Evolutionary conservation across 225 moss, liverwort and hornwort species (phyloP).

Genomic region (Anthoceros angustus): DNA sequence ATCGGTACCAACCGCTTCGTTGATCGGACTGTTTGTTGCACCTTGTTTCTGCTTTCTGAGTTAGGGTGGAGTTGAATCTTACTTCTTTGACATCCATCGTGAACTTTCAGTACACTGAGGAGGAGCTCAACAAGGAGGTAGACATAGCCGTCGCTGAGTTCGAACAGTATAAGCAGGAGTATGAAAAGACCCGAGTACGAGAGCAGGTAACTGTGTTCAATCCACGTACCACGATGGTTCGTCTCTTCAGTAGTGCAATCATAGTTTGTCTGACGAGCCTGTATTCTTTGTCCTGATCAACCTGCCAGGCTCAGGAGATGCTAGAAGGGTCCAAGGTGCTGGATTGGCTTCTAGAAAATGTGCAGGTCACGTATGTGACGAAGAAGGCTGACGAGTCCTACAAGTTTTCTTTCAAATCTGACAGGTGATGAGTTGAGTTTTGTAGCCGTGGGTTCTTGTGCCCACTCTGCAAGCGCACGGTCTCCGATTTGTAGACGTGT

Average conservation of each 20-base stretch:
- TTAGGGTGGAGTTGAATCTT: too few species aligned
- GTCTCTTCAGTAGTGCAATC: background rate
- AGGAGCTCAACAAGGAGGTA: slow-evolving; percentile 70
- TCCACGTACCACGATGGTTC: background rate
- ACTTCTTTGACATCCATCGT: background rate
- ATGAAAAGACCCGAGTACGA: slow-evolving; percentile 57
- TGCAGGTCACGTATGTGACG: slow-evolving; percentile 37
- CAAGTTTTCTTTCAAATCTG: background rate
- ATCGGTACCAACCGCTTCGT: slow-evolving; percentile 11
- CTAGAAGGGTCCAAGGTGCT: slow-evolving; percentile 81
- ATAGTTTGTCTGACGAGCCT: background rate
- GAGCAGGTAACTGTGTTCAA: slow-evolving; percentile 47
- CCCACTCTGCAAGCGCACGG: too few species aligned
- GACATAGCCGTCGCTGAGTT: slow-evolving; percentile 64
- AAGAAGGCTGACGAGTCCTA: slow-evolving; percentile 1
- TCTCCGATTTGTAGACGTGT: too few species aligned
- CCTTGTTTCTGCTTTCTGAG: too few species aligned
- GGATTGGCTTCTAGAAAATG: slow-evolving; percentile 64
- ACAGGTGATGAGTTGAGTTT: background rate
- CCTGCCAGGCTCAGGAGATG: slow-evolving; percentile 60
- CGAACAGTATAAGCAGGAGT: slow-evolving; percentile 87
- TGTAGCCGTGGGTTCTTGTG: too few species aligned
- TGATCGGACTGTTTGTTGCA: background rate
- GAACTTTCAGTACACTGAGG: slow-evolving; percentile 30
- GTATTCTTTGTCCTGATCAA: background rate